Percentiles rank a stretch among this genome's conserved stretches.
Evolutionary conservation across 371 early-diverging fungal genomes (phyloP).

Genomic region (Actinomucor elegans): DNA sequence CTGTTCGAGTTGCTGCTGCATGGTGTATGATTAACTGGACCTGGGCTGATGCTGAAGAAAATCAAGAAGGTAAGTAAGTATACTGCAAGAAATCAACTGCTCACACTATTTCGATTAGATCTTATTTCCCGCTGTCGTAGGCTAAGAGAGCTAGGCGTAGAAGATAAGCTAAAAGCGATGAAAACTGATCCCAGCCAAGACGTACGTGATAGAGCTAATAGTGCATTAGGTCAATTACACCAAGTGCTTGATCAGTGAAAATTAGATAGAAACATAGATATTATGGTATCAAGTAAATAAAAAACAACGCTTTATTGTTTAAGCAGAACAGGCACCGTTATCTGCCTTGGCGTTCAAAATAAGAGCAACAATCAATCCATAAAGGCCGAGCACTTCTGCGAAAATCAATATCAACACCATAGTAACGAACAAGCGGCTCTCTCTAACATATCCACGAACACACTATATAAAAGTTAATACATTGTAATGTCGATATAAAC

Average conservation of each 20-base stretch:
- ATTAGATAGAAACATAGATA: too few species aligned
- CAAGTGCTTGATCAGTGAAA: slow-evolving; percentile 4
- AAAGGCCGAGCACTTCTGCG: slow-evolving; percentile 91
- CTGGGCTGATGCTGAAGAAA: slow-evolving; percentile 66
- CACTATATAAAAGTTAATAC: slow-evolving; percentile 25
- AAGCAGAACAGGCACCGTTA: slow-evolving; percentile 31
- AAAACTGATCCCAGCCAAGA: slow-evolving; percentile 62
- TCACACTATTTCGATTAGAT: neutral
- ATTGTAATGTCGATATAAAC: neutral
- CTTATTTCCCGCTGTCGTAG: slow-evolving; percentile 23
- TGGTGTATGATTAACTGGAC: slow-evolving; percentile 88
- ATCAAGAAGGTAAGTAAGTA: slow-evolving; percentile 35
- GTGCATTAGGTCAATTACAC: slow-evolving; percentile 63
- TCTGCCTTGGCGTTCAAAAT: slow-evolving; percentile 80
- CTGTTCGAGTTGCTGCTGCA: slow-evolving; percentile 70
- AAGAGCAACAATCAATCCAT: slow-evolving; percentile 86
- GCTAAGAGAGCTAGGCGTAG: slow-evolving; percentile 57
- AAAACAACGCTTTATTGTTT: too few species aligned
- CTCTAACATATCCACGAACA: slow-evolving; percentile 82
- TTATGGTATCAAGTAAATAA: too few species aligned
- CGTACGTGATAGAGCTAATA: slow-evolving; percentile 76
- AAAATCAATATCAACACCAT: slow-evolving; percentile 91
- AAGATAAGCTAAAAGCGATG: slow-evolving; percentile 54
- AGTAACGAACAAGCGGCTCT: slow-evolving; percentile 78
- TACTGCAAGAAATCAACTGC: neutral